A percentile compares a stretch with the other conserved stretches of the same genome.
Evolutionary conservation across 129 eudicot species (phyloP).

Genomic region (Flaveria trinervia): DNA sequence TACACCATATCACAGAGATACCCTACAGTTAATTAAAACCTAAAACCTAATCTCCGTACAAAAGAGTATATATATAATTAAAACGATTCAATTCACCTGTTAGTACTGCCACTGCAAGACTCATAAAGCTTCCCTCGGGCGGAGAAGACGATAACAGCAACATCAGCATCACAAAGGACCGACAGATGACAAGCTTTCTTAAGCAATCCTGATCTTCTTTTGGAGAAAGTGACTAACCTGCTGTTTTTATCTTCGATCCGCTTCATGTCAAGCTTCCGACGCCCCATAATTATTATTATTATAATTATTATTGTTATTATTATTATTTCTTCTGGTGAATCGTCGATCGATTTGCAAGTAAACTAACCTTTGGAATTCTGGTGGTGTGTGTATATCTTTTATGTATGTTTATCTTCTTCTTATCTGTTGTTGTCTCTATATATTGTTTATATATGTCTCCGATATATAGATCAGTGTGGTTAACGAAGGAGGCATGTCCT

Average conservation of each 20-base stretch:
- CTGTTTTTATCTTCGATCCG: constrained; percentile 38
- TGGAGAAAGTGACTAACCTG: constrained; percentile 33
- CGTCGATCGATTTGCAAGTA: background rate
- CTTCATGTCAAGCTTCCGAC: constrained; percentile 42
- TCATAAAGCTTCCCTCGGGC: constrained; percentile 39
- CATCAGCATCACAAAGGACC: constrained; percentile 38
- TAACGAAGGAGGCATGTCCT: background rate
- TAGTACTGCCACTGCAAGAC: background rate
- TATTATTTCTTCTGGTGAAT: background rate
- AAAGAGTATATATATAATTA: background rate
- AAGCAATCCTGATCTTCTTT: constrained; percentile 35
- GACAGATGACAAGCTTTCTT: constrained; percentile 40
- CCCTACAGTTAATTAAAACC: background rate
- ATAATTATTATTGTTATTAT: no score
- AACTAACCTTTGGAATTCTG: background rate
- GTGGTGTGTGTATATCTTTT: background rate
- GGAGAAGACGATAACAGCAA: constrained; percentile 31
- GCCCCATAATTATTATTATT: no score
- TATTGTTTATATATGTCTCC: background rate
- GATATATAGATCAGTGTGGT: background rate
- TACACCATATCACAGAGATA: background rate
- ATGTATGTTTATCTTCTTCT: no score
- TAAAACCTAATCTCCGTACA: background rate
- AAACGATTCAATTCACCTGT: background rate
- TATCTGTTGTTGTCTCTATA: background rate